phyloP scores from a whole-genome alignment of 2,329 filamentous ascomycete genomes.

The Juglanconis oblonga region DNA sequence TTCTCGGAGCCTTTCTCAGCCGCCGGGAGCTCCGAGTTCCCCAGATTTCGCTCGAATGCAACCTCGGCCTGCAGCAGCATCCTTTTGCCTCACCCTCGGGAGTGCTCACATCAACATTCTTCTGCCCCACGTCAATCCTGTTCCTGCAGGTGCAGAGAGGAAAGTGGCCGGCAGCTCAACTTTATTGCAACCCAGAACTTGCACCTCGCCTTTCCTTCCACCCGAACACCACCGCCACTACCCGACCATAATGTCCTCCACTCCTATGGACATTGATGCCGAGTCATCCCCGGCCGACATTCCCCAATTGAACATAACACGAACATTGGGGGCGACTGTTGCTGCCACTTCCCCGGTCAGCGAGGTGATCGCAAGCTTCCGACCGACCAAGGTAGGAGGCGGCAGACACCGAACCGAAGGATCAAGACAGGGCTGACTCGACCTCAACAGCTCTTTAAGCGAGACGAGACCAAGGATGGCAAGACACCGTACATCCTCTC shows the following conservation, averaged over 20 bases:
- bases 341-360: conserved; percentile 63
- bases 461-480: conserved; percentile 53
- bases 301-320: conserved; percentile 46
- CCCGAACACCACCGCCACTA: background rate
- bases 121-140: background rate
- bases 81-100: background rate
- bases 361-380: conserved; percentile 74
- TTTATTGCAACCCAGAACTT: background rate
- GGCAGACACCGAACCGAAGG: background rate
- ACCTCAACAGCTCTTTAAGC: conserved; percentile 52
- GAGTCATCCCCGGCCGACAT: conserved; percentile 38
- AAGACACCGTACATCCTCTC: conserved; percentile 69
- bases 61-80: background rate
- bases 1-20: conserved; percentile 1
- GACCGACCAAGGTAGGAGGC: conserved; percentile 69
- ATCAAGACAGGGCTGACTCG: background rate
- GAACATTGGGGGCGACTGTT: conserved; percentile 40
- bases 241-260: conserved; percentile 43
- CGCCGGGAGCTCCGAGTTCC: conserved; percentile 1
- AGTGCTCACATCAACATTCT: background rate
- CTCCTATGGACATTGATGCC: conserved; percentile 56
- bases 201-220: too few relatives aligned
- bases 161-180: background rate
- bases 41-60: conserved; percentile 2
- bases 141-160: conserved; percentile 1